Evolutionary conservation across 2,329 filamentous ascomycete genomes (phyloP).

Genomic region (Fusarium sp.): DNA sequence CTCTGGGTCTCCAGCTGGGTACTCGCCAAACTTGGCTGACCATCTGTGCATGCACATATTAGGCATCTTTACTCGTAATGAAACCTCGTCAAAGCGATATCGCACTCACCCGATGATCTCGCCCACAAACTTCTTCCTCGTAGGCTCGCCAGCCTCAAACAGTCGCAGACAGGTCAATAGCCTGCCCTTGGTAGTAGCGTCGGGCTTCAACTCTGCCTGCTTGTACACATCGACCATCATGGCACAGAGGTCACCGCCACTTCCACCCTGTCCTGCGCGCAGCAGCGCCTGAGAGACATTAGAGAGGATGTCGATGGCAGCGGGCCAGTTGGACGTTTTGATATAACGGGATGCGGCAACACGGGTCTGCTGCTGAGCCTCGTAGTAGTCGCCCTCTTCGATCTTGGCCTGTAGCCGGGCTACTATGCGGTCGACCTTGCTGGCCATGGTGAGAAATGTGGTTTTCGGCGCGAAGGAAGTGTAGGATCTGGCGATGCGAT

Average conservation of each 20-base stretch:
- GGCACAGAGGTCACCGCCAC: constrained; percentile 87
- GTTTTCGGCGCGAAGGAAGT: not conserved
- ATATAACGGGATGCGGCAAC: constrained; percentile 94
- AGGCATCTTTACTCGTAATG: constrained; percentile 1
- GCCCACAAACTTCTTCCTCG: constrained; percentile 88
- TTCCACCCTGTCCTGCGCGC: constrained; percentile 91
- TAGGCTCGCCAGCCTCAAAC: constrained; percentile 86
- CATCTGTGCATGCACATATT: constrained; percentile 58
- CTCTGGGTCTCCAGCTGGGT: constrained; percentile 91
- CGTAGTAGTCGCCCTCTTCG: constrained; percentile 91
- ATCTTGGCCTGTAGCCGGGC: constrained; percentile 83
- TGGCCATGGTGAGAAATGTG: constrained; percentile 47
- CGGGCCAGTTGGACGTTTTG: constrained; percentile 83
- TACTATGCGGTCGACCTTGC: constrained; percentile 61
- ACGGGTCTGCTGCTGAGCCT: constrained; percentile 97
- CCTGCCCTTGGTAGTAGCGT: constrained; percentile 76
- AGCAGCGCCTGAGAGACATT: constrained; percentile 86
- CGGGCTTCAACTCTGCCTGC: constrained; percentile 81
- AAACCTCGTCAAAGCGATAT: not conserved
- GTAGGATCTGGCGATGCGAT: not conserved
- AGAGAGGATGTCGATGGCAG: constrained; percentile 86
- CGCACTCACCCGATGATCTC: constrained; percentile 77
- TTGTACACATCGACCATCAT: constrained; percentile 91
- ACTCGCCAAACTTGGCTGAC: constrained; percentile 86
- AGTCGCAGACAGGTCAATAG: constrained; percentile 81